Percentiles rank a stretch among this genome's conserved stretches.
Conservation (phyloP, 2,329 filamentous ascomycete species). For the Exophiala bonariae region DNA sequence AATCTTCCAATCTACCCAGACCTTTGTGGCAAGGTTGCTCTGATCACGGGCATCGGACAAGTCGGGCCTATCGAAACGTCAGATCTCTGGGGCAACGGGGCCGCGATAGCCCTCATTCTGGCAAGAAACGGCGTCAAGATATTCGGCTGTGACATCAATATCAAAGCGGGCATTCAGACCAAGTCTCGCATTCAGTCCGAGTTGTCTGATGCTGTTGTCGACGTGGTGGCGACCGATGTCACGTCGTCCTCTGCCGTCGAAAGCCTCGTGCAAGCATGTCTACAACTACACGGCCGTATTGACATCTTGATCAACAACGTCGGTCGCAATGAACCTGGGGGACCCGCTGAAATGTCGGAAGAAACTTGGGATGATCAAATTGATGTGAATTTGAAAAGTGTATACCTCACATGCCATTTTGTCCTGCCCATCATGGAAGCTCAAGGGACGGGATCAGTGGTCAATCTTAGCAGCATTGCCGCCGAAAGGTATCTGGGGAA, state of each 20-base stretch:
- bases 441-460: constrained; percentile 44
- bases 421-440: constrained; percentile 56
- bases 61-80: too few species aligned
- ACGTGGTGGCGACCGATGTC: constrained; percentile 41
- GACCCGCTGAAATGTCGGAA: constrained; percentile 50
- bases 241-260: constrained; percentile 55
- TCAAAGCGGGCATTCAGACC: too few species aligned
- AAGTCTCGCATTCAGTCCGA: too few species aligned
- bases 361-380: constrained; percentile 54
- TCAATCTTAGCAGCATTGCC: constrained; percentile 53
- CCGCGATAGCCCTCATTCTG: too few species aligned
- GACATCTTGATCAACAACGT: constrained; percentile 61
- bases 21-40: too few species aligned
- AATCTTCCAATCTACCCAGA: too few species aligned
- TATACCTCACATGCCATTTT: constrained; percentile 54
- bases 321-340: constrained; percentile 55
- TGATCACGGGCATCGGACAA: too few species aligned
- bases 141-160: too few species aligned
- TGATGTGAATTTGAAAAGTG: constrained; percentile 58
- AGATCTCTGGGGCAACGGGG: too few species aligned
- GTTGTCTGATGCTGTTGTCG: too few species aligned
- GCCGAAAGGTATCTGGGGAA: constrained; percentile 53
- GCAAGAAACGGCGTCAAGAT: too few species aligned
- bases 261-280: constrained; percentile 52
- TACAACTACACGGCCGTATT: constrained; percentile 56